Evolutionary conservation across 140 eudicot genomes (phyloP).

Genomic region (Senecio squalidus): DNA sequence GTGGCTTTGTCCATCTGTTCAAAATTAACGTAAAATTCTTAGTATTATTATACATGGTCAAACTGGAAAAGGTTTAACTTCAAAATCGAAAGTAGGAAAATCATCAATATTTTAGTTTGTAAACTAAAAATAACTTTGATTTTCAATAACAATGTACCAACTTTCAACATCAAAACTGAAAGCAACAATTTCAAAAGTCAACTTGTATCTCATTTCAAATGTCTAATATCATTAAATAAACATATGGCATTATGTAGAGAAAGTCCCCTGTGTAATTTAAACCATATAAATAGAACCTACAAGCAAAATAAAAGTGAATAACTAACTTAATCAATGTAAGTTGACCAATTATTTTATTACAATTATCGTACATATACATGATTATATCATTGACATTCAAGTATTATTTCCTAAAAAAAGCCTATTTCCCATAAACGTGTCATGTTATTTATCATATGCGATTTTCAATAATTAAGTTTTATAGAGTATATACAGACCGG

Average conservation of each 20-base stretch:
- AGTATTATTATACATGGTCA: slow-evolving; percentile 11
- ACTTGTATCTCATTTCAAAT: background rate
- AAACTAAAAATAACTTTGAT: background rate
- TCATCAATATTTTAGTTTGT: background rate
- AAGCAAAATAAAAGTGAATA: slow-evolving; percentile 3
- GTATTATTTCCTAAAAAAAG: slow-evolving; percentile 12
- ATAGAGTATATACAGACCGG: background rate
- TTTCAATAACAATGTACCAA: slow-evolving; percentile 11
- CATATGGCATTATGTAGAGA: background rate
- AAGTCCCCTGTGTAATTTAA: too few species aligned
- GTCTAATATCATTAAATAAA: background rate
- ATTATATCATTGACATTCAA: slow-evolving; percentile 16
- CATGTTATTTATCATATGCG: slow-evolving; percentile 11
- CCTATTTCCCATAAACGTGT: slow-evolving; percentile 18
- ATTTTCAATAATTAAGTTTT: slow-evolving; percentile 11
- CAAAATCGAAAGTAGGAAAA: background rate
- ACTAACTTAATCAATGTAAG: background rate
- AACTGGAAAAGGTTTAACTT: slow-evolving; percentile 6
- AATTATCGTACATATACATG: slow-evolving; percentile 7
- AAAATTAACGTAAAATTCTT: slow-evolving; percentile 4
- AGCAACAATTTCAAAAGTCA: slow-evolving; percentile 18
- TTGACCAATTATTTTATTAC: slow-evolving; percentile 15
- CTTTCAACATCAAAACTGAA: background rate
- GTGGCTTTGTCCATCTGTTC: slow-evolving; percentile 94
- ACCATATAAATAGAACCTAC: too few species aligned